Conservation (phyloP, 441 rosid genomes). For the Bruguiera hainesii region DNA sequence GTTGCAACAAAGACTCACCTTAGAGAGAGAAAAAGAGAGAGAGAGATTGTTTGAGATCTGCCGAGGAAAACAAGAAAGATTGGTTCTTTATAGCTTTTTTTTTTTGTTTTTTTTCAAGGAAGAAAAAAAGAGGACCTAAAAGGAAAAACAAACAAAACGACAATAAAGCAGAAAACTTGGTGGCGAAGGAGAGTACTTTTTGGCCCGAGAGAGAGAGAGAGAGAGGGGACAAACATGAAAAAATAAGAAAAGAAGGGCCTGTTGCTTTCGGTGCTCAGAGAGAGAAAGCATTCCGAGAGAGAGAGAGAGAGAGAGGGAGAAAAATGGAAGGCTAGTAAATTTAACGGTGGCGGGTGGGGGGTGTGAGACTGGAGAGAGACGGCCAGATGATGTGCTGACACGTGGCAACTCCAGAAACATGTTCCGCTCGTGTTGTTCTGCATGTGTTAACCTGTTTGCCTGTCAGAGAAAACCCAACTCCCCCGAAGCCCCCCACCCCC, state of each 20-base stretch:
- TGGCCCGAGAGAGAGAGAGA: not conserved
- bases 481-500: too few relatives aligned
- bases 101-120: not conserved
- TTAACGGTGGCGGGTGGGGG: conserved; percentile 7
- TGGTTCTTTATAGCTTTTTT: conserved; percentile 14
- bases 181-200: conserved; percentile 26
- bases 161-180: conserved; percentile 24
- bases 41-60: conserved; percentile 29
- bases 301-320: not conserved
- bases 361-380: conserved; percentile 14
- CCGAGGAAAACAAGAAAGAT: not conserved
- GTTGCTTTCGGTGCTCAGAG: conserved; percentile 6
- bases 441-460: not conserved
- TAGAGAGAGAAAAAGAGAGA: not conserved
- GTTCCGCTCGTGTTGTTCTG: conserved; percentile 4
- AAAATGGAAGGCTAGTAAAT: not conserved
- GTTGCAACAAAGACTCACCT: conserved; percentile 39
- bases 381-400: conserved; percentile 19
- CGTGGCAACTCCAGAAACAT: conserved; percentile 8
- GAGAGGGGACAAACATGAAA: conserved; percentile 2
- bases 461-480: not conserved
- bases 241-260: not conserved
- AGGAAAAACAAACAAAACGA: not conserved
- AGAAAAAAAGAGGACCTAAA: too few relatives aligned
- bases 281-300: conserved; percentile 17